A percentile compares a stretch with the other conserved stretches of the same genome.
These are phyloP conservation scores for Amanita subjunquillea DNA, from an alignment of 768 basidiomycete genomes.

Conservation along the genomic window DNA sequence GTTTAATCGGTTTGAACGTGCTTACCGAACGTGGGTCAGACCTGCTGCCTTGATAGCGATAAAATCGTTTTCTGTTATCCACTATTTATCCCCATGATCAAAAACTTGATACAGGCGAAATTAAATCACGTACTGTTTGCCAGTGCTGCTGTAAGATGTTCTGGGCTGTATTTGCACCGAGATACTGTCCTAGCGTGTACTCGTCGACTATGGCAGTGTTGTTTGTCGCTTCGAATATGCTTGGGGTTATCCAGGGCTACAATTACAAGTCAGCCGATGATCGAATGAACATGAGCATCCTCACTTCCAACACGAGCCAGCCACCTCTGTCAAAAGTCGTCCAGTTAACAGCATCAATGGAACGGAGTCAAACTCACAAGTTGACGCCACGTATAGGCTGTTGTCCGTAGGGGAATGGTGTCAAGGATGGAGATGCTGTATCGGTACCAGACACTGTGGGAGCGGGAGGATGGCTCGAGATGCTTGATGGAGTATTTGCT, in stretches of 20 bases:
- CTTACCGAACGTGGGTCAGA: slow-evolving; percentile 61
- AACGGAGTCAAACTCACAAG: slow-evolving; percentile 30
- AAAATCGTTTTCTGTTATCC: slow-evolving; percentile 67
- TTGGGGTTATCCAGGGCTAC: slow-evolving; percentile 75
- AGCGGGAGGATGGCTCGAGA: neutral
- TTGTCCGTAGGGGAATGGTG: slow-evolving; percentile 5
- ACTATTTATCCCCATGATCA: slow-evolving; percentile 16
- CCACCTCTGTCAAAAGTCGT: slow-evolving; percentile 32
- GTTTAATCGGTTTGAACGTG: neutral
- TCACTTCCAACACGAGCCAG: slow-evolving; percentile 54
- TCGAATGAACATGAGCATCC: neutral
- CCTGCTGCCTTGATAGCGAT: slow-evolving; percentile 53
- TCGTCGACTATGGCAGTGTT: slow-evolving; percentile 50
- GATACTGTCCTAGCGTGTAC: slow-evolving; percentile 47
- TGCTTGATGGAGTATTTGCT: neutral
- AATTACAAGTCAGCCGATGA: neutral
- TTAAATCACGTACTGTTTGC: slow-evolving; percentile 30
- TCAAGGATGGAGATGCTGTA: neutral
- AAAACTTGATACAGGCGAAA: neutral
- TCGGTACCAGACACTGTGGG: neutral
- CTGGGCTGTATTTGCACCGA: slow-evolving; percentile 31
- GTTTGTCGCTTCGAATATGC: slow-evolving; percentile 53
- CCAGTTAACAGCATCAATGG: neutral
- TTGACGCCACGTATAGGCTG: slow-evolving; percentile 47
- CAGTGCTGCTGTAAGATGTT: slow-evolving; percentile 42